Base-by-base conservation (phyloP, 2,329 filamentous ascomycete species). In the Trichoderma cornu-damae region DNA sequence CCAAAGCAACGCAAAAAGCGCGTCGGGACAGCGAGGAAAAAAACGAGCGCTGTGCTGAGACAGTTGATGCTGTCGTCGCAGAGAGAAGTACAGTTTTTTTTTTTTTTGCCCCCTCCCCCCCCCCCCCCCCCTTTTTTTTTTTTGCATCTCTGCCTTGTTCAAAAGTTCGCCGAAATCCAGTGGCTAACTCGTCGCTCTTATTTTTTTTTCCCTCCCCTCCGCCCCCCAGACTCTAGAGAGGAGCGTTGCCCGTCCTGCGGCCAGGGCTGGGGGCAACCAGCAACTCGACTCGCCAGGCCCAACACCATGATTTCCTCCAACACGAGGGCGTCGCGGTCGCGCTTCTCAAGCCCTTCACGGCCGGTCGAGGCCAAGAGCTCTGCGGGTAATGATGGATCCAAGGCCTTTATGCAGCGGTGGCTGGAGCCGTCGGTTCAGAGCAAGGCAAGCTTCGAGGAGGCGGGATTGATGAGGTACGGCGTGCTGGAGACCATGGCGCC, bases 401-500 rank as follows among this genome's bases (percentile, higher is more conserved):
- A 75, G 63, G 70, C 71, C 14, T 77, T 83, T 59, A 77, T 84
- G 78, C 73, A 79, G 61, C 73, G 73, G 60, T 85, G 82, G 82
- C 70, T 84, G 62, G 82, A 85, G 68, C 81, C 81, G 9, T 74
- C 79, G 6, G 73, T 83, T 37, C 79, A 82, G 71, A 77, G 73
- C 70, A 82, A 80, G 71, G 68, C 91, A 9, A 93, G 88, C 69
- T 96, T 87, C 68, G 84, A 89, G 75, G 90, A 96, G 69, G 83
- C 80, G 58, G 88, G 88, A 43, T 80, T 94, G 64, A 77, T 87
- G 66, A 80, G 87, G 48, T 83, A 85, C 70, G 89, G 89, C 62
- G 88, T 95, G 16, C 77, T 95, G 59, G 86, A 89, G 71, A 86
- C 86, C 66, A 96, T 96, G 91, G 86, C 85, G 53, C 86, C 91